Base-by-base conservation (phyloP, 2,329 filamentous ascomycete species). In the Trichoderma atroviride region DNA sequence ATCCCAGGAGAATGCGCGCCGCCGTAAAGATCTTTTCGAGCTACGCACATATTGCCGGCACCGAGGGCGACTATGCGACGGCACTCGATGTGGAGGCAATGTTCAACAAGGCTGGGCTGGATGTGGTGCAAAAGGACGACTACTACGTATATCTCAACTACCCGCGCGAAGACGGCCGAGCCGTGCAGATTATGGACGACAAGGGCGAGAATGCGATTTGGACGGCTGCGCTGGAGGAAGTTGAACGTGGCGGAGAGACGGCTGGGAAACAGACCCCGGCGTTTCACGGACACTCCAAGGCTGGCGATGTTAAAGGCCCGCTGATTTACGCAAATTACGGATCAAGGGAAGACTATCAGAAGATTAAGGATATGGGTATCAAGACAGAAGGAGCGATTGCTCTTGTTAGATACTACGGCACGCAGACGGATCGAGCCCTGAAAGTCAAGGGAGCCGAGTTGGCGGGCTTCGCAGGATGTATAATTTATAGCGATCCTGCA, bases 141-240 rank as follows among this genome's bases (percentile, higher is more conserved):
- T 97, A 92, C 79, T 86, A 91, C 74, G 94, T 96, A 19, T 98
- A 97, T 78, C 83, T 98, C 75, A 98, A 98, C 79, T 99, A 97
- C 78, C 94, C 96, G 0, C 91, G 85, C 72, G 82, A 86, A 33
- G 90, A 88, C 70, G 96, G 95, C 14, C 87, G 96, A 61, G 87
- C 89, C 69, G 90, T 99, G 50, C 89, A 94, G 71, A 92, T 99
- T 62, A 83, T 97, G 71, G 89, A 91, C 43, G 86, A 86, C 0
- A 87, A 90, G 64, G 89, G 85, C 2, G 79, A 83, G 37, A 81
- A 89, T 71, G 83, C 89, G 43, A 82, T 81, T 19, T 98, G 94
- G 94, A 87, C 89, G 69, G 96, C 95, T 14, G 87, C 86, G 72
- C 82, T 99, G 62, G 95, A 99, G 75, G 96, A 98, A 82, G 87